Evolutionary conservation across 768 basidiomycete species (phyloP), one percentile per base, ranked within the genome.

Genomic region (Lentinula raphanica): DNA sequence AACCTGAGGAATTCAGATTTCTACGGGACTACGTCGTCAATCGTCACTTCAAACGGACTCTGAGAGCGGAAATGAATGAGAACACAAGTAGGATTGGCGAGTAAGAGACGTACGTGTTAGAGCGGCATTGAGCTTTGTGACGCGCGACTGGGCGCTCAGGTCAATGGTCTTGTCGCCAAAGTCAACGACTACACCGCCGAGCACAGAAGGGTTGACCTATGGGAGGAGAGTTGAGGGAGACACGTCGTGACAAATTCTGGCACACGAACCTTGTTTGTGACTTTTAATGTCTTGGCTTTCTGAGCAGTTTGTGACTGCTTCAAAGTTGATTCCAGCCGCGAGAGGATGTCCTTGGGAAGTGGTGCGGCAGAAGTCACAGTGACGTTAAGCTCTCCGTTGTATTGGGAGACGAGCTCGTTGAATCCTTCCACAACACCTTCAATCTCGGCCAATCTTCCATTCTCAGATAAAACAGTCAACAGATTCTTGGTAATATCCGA

Each of bases 131-230:
- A 98, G 84, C 75, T 94, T 96, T 71, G 87, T 96, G 67, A 98
- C 93, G 56, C 92, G 91, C 32, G 92, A 93, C 49, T 86, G 87
- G 57, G 96, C 94, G 65, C 92, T 95, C 59, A 98, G 82, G 76
- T 99, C 97, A 66, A 99, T 90, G 54, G 93, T 94, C 80, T 96
- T 96, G 79, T 98, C 97, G 62, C 94, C 96, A 68, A 99, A 94
- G 76, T 99, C 97, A 49, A 99, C 88, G 60, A 98, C 81, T 59
- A 98, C 72, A 51, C 97, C 97, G 58, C 96, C 97, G 61, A 98
- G 75, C 58, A 98, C 78, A n/a, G 84, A 76, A 44, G 94, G 86
- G 79, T 98, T 94, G 68, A 98, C 90, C 94, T 96, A 49, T 21
- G 8, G 38, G 15, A 45, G 0, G 36, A 49, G 19, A 19, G 31